Evolutionary conservation across 1,284 basidiomycete genomes (phyloP), one percentile per base, ranked within the genome.

Genomic region (Flammula alnicola): DNA sequence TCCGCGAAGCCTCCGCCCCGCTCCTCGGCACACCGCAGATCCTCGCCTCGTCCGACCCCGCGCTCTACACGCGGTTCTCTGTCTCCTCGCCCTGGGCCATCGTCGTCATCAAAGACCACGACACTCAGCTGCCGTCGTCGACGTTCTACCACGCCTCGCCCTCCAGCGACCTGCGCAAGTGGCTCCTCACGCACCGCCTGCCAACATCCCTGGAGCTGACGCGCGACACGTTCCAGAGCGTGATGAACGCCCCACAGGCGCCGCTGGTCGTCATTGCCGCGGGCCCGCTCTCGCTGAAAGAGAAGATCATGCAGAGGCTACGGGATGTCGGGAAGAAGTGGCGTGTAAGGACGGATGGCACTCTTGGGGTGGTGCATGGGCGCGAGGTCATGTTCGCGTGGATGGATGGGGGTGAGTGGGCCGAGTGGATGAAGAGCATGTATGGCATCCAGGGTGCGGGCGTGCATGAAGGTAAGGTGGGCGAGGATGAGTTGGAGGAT

Each of bases 401-500:
- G 83, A 93, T 95, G 80, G 90, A 96, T 62, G 80, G 74, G 0
- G 83, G 83, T 19, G 79, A 77, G 64, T 95, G 93, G 93, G 75
- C 70, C n/a, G 84, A 80, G 46, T 96, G 93, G 93, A 72, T 95
- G 69, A 92, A 89, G 75, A 85, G 83, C 57, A 93, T 92, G 81
- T 96, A 95, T 67, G 85, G 86, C 1, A 71, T 91, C 53, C 71
- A 72, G 47, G 63, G 60, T 16, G 63, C 60, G 38, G 61, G 61
- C n/a, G 56, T 56, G 11, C n/a, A n/a, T n/a, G n/a, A n/a, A n/a
- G 54, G 49, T 8, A 37, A 72, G 45, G 60, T 60, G 33, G 62
- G 63, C 9, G 56, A 61, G 12, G 52, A 56, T 14, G 63, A 69
- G 31, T 36, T 72, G 47, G 73, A 77, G 10, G 72, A 81, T 44